These are phyloP conservation scores for Hymenoscyphus albidus DNA, from an alignment of 2,329 filamentous ascomycete genomes.

Conservation along the genomic window DNA sequence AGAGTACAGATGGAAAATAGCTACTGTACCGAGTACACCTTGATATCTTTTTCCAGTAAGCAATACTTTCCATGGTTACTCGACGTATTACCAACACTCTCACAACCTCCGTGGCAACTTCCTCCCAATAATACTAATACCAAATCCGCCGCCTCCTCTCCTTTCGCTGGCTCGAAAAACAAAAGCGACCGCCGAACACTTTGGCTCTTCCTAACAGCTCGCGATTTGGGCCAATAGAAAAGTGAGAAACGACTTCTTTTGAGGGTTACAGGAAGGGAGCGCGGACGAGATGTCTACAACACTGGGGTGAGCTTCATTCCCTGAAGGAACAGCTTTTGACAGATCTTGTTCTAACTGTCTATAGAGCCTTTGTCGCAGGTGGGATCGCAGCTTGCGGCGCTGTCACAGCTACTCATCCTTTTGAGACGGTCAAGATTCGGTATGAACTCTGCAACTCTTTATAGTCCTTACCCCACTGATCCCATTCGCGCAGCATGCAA, in stretches of 20 bases:
- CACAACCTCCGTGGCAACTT: neutral
- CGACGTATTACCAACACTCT: neutral
- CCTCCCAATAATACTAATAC: neutral
- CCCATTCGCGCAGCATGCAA: slow-evolving; percentile 65
- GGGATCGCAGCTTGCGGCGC: slow-evolving; percentile 96
- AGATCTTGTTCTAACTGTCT: slow-evolving; percentile 20
- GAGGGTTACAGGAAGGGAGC: slow-evolving; percentile 22
- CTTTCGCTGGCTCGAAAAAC: neutral
- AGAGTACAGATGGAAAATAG: too few relatives aligned
- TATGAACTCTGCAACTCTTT: slow-evolving; percentile 41
- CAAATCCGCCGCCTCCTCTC: neutral
- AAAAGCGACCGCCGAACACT: neutral
- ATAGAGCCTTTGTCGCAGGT: slow-evolving; percentile 83
- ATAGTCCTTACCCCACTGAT: slow-evolving; percentile 14
- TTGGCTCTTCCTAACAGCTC: too few relatives aligned
- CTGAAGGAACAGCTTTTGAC: neutral
- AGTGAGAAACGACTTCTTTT: slow-evolving; percentile 12
- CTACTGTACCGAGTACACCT: neutral
- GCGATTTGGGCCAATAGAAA: neutral
- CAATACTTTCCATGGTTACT: neutral
- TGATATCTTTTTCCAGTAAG: neutral
- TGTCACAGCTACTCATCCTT: slow-evolving; percentile 94
- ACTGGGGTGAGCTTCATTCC: slow-evolving; percentile 39
- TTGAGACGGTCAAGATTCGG: slow-evolving; percentile 99
- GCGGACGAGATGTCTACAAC: slow-evolving; percentile 49